Percentiles rank a stretch among this genome's conserved stretches.
These are phyloP conservation scores for Phytopythium aichiense DNA, from an alignment of 352 stramenopile genomes.

Conservation along the genomic window DNA sequence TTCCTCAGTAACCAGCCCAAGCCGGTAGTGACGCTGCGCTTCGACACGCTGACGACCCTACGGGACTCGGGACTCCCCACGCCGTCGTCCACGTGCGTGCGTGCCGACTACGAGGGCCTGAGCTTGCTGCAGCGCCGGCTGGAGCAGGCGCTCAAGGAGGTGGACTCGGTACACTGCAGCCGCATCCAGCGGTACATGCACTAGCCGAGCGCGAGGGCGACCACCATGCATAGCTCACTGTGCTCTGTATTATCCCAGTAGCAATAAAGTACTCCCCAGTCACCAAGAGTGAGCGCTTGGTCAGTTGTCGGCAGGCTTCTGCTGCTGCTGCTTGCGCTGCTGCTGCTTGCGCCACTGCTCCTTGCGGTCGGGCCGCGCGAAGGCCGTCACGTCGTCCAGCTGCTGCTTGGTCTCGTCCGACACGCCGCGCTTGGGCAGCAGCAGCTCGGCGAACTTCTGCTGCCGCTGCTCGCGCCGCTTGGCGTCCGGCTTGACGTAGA, in stretches of 20 bases:
- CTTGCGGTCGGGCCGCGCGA: slow-evolving; percentile 41
- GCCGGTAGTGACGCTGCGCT: slow-evolving; percentile 61
- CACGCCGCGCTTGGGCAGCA: slow-evolving; percentile 45
- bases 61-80: slow-evolving; percentile 18
- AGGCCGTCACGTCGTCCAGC: slow-evolving; percentile 74
- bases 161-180: slow-evolving; percentile 58
- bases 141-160: slow-evolving; percentile 63
- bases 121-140: slow-evolving; percentile 60
- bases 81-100: slow-evolving; percentile 38
- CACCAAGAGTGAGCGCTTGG: neutral
- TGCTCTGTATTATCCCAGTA: slow-evolving; percentile 3
- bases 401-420: slow-evolving; percentile 69
- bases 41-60: slow-evolving; percentile 35
- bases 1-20: slow-evolving; percentile 57
- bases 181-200: slow-evolving; percentile 78
- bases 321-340: slow-evolving; percentile 16
- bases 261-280: neutral
- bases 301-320: slow-evolving; percentile 1
- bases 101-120: slow-evolving; percentile 61
- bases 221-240: neutral
- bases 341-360: slow-evolving; percentile 10
- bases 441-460: slow-evolving; percentile 69
- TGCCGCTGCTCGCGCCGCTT: slow-evolving; percentile 61
- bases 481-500: slow-evolving; percentile 55
- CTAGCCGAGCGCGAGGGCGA: slow-evolving; percentile 11